Conservation (phyloP, 345 rosid species). For the Cochlearia excelsa region DNA sequence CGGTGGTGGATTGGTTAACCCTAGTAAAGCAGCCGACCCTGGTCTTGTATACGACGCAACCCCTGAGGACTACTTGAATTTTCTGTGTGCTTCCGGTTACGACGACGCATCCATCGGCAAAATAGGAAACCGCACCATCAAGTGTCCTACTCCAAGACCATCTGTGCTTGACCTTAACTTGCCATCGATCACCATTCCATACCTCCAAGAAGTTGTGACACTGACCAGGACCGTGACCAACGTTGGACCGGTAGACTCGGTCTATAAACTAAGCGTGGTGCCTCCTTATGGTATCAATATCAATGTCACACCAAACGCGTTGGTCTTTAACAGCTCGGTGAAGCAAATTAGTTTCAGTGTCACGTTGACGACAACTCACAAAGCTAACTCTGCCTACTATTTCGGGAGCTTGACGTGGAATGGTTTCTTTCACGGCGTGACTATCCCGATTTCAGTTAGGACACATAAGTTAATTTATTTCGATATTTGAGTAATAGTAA, state of each 20-base stretch:
- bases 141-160: slow-evolving; percentile 28
- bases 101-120: slow-evolving; percentile 38
- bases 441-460: slow-evolving; percentile 39
- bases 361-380: slow-evolving; percentile 29
- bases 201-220: slow-evolving; percentile 13
- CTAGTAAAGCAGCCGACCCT: slow-evolving; percentile 47
- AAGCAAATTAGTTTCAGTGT: slow-evolving; percentile 32
- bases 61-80: slow-evolving; percentile 40
- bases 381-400: slow-evolving; percentile 36
- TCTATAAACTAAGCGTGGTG: slow-evolving; percentile 27
- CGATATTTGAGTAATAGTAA: too few relatives aligned
- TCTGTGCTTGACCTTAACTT: slow-evolving; percentile 38
- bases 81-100: slow-evolving; percentile 46
- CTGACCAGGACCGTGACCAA: slow-evolving; percentile 47
- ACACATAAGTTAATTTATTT: slow-evolving; percentile 19
- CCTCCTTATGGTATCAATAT: slow-evolving; percentile 37
- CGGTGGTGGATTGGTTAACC: slow-evolving; percentile 60
- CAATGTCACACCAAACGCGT: slow-evolving; percentile 26
- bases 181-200: slow-evolving; percentile 43
- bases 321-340: slow-evolving; percentile 28
- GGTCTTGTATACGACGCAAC: slow-evolving; percentile 56
- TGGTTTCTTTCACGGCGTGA: slow-evolving; percentile 23
- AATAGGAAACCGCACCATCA: neutral
- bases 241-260: slow-evolving; percentile 38
- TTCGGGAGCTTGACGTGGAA: slow-evolving; percentile 49